Conservation (phyloP, 208 protist genomes). For the Leishmania major region DNA sequence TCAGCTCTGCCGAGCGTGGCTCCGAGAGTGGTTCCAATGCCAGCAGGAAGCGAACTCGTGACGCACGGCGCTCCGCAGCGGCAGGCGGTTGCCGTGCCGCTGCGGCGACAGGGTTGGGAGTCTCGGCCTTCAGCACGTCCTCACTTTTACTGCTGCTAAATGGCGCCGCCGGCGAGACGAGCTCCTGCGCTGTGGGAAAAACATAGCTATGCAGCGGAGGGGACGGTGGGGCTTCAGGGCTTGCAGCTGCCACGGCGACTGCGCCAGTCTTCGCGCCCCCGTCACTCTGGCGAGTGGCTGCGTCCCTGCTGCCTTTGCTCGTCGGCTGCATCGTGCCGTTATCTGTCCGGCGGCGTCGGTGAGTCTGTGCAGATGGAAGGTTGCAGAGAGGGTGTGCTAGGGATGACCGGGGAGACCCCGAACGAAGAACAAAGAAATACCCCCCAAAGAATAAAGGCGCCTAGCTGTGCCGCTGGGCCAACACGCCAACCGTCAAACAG, state of each 20-base stretch:
- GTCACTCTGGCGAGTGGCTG: neutral
- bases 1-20: neutral
- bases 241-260: neutral
- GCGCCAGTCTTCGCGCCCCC: neutral
- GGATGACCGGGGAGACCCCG: neutral
- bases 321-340: neutral
- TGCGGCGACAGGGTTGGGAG: neutral
- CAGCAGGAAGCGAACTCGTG: conserved; percentile 12
- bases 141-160: neutral
- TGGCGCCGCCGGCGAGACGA: neutral
- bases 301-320: neutral
- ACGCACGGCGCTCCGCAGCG: conserved; percentile 1
- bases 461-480: neutral
- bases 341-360: neutral
- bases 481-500: neutral
- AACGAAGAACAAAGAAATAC: neutral
- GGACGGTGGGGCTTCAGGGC: neutral
- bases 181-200: neutral
- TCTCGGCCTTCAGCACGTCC: neutral
- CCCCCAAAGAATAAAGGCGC: neutral
- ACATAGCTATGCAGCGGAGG: neutral
- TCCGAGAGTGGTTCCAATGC: neutral
- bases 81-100: neutral
- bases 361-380: neutral
- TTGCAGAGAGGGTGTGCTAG: neutral